Evolutionary conservation across 495 filamentous ascomycete genomes (phyloP).

Genomic region (Daldinia concentrica): DNA sequence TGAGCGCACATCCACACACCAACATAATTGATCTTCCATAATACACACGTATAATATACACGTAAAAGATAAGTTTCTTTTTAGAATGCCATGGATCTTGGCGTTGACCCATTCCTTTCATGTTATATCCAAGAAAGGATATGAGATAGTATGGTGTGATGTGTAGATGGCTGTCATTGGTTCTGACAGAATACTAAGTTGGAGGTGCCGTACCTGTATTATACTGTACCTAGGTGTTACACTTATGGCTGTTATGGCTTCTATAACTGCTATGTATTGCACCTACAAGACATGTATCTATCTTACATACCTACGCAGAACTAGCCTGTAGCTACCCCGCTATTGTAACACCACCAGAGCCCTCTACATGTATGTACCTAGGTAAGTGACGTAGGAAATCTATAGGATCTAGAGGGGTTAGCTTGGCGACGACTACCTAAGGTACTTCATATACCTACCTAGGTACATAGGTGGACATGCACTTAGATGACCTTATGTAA

Average conservation of each 20-base stretch:
- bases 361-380: too few relatives aligned
- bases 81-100: conserved; percentile 30
- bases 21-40: conserved; percentile 15
- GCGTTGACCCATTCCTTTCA: conserved; percentile 21
- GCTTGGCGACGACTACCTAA: neutral
- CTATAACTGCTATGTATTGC: neutral
- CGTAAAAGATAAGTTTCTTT: conserved; percentile 6
- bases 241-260: neutral
- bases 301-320: neutral
- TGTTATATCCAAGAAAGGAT: conserved; percentile 18
- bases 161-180: conserved; percentile 13
- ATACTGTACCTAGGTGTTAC: neutral
- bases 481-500: neutral
- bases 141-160: conserved; percentile 23
- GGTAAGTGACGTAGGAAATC: conserved; percentile 30
- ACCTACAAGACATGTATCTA: neutral
- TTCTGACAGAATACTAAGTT: conserved; percentile 15
- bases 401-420: conserved; percentile 1
- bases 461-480: too few relatives aligned
- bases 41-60: neutral
- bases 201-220: conserved; percentile 11
- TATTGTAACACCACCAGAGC: neutral
- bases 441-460: neutral
- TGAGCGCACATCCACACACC: conserved; percentile 12
- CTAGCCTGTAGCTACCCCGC: conserved; percentile 25